A percentile compares a stretch with the other conserved stretches of the same genome.
These are phyloP conservation scores for Salvia sclarea DNA, from an alignment of 305 asterid genomes.

Conservation along the genomic window DNA sequence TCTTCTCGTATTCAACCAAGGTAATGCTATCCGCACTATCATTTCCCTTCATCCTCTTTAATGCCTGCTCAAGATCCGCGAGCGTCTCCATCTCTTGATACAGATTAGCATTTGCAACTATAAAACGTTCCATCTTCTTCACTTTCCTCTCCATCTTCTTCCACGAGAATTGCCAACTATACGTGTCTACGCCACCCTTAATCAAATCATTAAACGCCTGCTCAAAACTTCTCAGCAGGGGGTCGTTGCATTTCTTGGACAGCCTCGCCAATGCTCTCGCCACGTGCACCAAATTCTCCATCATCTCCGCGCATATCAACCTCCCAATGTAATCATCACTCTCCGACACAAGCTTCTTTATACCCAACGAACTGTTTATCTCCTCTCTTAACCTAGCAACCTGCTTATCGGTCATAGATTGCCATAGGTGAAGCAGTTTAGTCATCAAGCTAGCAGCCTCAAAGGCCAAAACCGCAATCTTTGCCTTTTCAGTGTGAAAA, in stretches of 20 bases:
- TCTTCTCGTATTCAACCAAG: slow-evolving; percentile 75
- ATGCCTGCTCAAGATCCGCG: slow-evolving; percentile 70
- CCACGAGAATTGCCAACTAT: slow-evolving; percentile 65
- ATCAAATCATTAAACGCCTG: slow-evolving; percentile 67
- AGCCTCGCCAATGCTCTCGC: slow-evolving; percentile 64
- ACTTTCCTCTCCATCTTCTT: slow-evolving; percentile 77
- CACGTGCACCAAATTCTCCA: slow-evolving; percentile 57
- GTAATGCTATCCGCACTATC: slow-evolving; percentile 59
- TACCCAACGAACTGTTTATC: slow-evolving; percentile 57
- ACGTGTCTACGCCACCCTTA: slow-evolving; percentile 48
- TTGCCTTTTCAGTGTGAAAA: slow-evolving; percentile 44
- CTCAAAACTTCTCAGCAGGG: slow-evolving; percentile 71
- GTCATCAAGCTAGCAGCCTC: slow-evolving; percentile 90
- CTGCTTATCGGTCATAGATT: slow-evolving; percentile 67
- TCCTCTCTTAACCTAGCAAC: slow-evolving; percentile 68
- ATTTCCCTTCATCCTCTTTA: slow-evolving; percentile 66
- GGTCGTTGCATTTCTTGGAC: slow-evolving; percentile 72
- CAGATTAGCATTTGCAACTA: slow-evolving; percentile 50
- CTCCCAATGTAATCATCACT: slow-evolving; percentile 61
- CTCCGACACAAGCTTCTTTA: slow-evolving; percentile 67
- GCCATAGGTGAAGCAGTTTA: slow-evolving; percentile 78
- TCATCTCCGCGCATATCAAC: slow-evolving; percentile 65
- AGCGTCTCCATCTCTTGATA: slow-evolving; percentile 82
- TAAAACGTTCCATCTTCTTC: slow-evolving; percentile 70
- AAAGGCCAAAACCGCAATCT: slow-evolving; percentile 77